Evolutionary conservation across 257 asterid species (phyloP), one percentile per base, ranked within the genome.

Genomic region (Solanum commersonii): DNA sequence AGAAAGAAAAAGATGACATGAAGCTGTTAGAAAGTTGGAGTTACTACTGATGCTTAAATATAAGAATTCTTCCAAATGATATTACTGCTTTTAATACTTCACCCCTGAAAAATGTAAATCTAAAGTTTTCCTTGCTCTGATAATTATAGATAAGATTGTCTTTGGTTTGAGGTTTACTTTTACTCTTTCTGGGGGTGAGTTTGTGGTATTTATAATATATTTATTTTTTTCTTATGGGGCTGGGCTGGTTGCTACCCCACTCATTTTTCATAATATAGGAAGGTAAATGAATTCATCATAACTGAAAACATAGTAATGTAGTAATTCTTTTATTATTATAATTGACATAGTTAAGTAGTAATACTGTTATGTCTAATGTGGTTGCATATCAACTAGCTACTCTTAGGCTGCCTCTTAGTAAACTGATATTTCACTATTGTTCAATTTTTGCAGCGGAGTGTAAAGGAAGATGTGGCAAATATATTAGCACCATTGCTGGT

Each of bases 401-500:
- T 52, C 60, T 16, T 52, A 52, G 60, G 60, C 60, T 49, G 60
- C 60, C 60, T 49, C 22, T 49, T 52, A 52, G 60, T 52, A 16
- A 15, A 52, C 23, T 52, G 85, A 81, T 29, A 46, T 44, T 81
- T 46, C 85, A 81, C 10, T 29, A 9, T 46, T 81, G 25, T 4
- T 44, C 68, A 16, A 46, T 81, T 29, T 79, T 86, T 92, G 91
- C 98, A 97, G 99, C 92, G 35, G 81, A 93, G 91, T 40, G 87
- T 95, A 95, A 95, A 94, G 92, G 96, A 94, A 89, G 98, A 96
- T 18, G 84, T 95, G 91, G 97, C 93, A 4, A 95, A 95, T 94
- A 88, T 95, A 77, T 90, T 95, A 84, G 98, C 98, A 25, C 98
- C 99, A 33, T 83, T 96, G 67, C 67, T 92, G 91, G 87, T 93